These are phyloP conservation scores for Emmonsiellopsis sp. DNA, from an alignment of 2,329 filamentous ascomycete genomes.

Conservation along the genomic window DNA sequence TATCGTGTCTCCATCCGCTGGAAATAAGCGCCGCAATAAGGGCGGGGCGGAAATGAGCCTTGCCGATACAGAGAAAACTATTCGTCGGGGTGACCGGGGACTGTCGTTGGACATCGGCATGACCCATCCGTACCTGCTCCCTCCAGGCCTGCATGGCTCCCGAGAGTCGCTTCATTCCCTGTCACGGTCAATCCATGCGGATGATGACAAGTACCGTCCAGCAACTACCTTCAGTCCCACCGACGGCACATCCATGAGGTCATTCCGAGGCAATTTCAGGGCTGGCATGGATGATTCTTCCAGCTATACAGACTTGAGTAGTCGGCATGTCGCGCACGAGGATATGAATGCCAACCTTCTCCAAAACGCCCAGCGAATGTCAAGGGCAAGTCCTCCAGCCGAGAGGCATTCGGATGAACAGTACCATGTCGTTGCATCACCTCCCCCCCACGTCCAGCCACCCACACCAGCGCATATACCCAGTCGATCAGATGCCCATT, in stretches of 20 bases:
- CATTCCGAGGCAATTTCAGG: slow-evolving; percentile 21
- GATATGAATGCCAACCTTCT: slow-evolving; percentile 45
- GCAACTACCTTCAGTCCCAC: slow-evolving; percentile 47
- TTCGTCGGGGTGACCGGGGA: slow-evolving; percentile 34
- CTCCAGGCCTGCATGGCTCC: slow-evolving; percentile 67
- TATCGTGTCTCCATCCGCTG: slow-evolving; percentile 25
- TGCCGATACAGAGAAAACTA: slow-evolving; percentile 40
- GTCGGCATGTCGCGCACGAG: slow-evolving; percentile 30
- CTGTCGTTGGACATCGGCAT: slow-evolving; percentile 59
- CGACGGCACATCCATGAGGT: slow-evolving; percentile 30
- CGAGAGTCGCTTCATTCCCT: slow-evolving; percentile 80
- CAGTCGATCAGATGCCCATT: not conserved
- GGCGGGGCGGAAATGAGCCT: slow-evolving; percentile 47
- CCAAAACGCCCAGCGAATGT: slow-evolving; percentile 50
- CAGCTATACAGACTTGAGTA: slow-evolving; percentile 43
- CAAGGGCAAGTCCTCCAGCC: slow-evolving; percentile 38
- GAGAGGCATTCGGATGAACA: not conserved
- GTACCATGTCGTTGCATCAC: not conserved
- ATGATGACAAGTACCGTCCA: slow-evolving; percentile 76
- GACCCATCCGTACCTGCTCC: slow-evolving; percentile 85
- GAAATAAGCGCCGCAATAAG: slow-evolving; percentile 31
- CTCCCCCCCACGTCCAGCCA: not conserved
- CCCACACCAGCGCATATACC: not conserved
- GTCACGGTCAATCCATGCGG: slow-evolving; percentile 61
- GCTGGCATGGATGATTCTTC: slow-evolving; percentile 42